Percentiles rank a stretch among this genome's conserved stretches.
phyloP scores from a whole-genome alignment of 2,329 filamentous ascomycete species.

The Paraconiothyrium sp. region DNA sequence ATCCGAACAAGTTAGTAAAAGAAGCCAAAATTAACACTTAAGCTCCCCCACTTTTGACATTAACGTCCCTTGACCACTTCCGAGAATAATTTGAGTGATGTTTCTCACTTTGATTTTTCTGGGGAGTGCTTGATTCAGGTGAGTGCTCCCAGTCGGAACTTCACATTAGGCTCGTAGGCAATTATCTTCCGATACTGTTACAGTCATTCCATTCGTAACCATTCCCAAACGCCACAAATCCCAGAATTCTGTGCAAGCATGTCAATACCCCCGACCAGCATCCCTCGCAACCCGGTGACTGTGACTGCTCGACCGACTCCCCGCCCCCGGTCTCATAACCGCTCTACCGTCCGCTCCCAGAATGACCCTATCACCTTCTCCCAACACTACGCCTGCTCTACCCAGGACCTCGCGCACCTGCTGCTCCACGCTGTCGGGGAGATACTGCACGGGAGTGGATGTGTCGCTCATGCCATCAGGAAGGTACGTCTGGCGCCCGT shows the following conservation, averaged over 20 bases:
- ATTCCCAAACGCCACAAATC: neutral
- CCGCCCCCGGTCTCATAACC: constrained; percentile 1
- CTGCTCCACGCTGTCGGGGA: constrained; percentile 2
- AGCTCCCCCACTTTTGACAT: no score
- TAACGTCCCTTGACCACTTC: no score
- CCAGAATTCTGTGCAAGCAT: neutral
- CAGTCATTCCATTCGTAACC: neutral
- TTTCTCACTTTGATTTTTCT: no score
- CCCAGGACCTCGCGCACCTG: neutral
- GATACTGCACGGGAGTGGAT: neutral
- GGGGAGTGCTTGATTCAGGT: no score
- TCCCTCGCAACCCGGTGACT: constrained; percentile 6
- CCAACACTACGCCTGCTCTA: neutral
- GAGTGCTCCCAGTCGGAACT: no score
- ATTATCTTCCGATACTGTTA: no score
- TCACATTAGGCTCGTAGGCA: no score
- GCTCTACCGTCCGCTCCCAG: constrained; percentile 5
- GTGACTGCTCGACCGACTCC: neutral
- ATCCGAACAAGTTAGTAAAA: neutral
- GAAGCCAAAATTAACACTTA: neutral
- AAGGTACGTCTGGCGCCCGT: constrained; percentile 22
- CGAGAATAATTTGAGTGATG: no score
- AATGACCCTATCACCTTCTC: constrained; percentile 5
- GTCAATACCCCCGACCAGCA: constrained; percentile 3
- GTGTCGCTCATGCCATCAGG: constrained; percentile 17